Evolutionary conservation across 2,329 filamentous ascomycete species (phyloP).

Genomic region (Tolypocladium tundrense): DNA sequence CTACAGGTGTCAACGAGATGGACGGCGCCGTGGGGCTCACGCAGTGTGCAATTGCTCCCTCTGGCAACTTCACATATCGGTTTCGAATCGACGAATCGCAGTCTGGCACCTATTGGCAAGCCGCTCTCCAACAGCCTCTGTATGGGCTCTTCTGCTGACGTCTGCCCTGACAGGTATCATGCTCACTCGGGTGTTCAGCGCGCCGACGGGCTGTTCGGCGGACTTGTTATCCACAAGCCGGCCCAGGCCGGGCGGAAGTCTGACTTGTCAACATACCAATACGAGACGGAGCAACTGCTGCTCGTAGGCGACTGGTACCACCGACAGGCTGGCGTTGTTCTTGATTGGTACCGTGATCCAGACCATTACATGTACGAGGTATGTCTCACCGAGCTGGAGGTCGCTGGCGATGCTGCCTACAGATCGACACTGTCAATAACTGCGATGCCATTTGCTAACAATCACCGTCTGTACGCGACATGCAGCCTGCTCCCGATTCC

Average conservation of each 20-base stretch:
- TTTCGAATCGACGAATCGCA: conserved; percentile 44
- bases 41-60: conserved; percentile 50
- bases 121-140: conserved; percentile 34
- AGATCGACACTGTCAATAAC: not conserved
- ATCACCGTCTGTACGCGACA: conserved; percentile 12
- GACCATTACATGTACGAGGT: conserved; percentile 8
- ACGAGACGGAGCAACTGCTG: conserved; percentile 22
- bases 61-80: conserved; percentile 38
- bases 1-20: conserved; percentile 38
- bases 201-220: conserved; percentile 8
- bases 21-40: conserved; percentile 54
- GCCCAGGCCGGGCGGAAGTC: conserved; percentile 16
- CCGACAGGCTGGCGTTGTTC: conserved; percentile 20
- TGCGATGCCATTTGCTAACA: conserved; percentile 16
- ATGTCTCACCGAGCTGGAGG: not conserved
- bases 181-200: conserved; percentile 46
- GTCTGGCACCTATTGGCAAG: conserved; percentile 48
- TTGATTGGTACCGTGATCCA: conserved; percentile 11
- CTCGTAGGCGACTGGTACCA: conserved; percentile 30
- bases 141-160: conserved; percentile 1
- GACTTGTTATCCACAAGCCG: conserved; percentile 23
- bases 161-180: conserved; percentile 38
- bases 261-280: conserved; percentile 9
- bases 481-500: conserved; percentile 25
- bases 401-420: not conserved